Percentiles rank a stretch among this genome's conserved stretches.
Evolutionary conservation across 345 rosid species (phyloP).

Genomic region (Erysimum cheiranthoides): DNA sequence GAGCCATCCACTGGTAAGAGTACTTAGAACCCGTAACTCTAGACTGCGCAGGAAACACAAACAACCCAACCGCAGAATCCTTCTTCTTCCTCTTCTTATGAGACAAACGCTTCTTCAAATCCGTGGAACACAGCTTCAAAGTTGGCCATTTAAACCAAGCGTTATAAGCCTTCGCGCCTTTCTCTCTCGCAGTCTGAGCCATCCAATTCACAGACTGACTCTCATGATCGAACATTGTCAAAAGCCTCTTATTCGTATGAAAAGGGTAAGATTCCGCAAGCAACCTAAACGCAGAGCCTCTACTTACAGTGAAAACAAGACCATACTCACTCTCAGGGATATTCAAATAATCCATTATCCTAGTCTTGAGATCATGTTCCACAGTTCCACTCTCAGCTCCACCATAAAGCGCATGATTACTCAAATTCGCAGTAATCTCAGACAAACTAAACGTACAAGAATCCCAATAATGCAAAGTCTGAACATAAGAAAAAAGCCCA

Average conservation of each 20-base stretch:
- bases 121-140: conserved; percentile 74
- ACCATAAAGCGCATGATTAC: conserved; percentile 80
- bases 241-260: conserved; percentile 64
- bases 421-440: conserved; percentile 84
- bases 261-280: conserved; percentile 84
- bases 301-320: conserved; percentile 78
- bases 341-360: conserved; percentile 80
- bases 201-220: conserved; percentile 91
- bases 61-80: conserved; percentile 70
- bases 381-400: conserved; percentile 77
- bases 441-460: conserved; percentile 76
- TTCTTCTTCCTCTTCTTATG: conserved; percentile 75
- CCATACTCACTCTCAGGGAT: conserved; percentile 82
- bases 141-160: conserved; percentile 94
- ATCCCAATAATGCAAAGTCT: conserved; percentile 70
- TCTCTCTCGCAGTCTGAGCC: conserved; percentile 78
- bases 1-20: conserved; percentile 91
- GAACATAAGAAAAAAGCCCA: conserved; percentile 72
- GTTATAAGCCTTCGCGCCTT: conserved; percentile 74
- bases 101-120: conserved; percentile 71
- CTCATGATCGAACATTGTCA: conserved; percentile 92
- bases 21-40: conserved; percentile 84
- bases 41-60: conserved; percentile 89
- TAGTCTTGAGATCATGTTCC: conserved; percentile 76
- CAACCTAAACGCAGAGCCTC: conserved; percentile 84